phyloP scores from a whole-genome alignment of 345 rosid species.

The Cardamine resedifolia region DNA sequence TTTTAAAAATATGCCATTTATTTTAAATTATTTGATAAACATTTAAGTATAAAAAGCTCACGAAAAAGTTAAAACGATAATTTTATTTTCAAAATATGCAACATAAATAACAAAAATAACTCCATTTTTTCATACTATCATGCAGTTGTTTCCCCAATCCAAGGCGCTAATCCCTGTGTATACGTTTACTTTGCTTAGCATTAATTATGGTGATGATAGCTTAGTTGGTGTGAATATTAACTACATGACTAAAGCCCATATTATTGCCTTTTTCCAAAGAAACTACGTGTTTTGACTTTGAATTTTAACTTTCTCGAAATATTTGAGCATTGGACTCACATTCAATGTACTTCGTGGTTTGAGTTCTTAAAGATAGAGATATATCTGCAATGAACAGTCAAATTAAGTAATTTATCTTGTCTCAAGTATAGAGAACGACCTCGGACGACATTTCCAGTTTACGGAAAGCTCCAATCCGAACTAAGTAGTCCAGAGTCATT shows the following conservation, averaged over 20 bases:
- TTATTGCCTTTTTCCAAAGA: conserved; percentile 6
- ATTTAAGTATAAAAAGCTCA: too few relatives aligned
- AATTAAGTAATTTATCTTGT: neutral
- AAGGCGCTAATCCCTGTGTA: neutral
- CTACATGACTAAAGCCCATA: conserved; percentile 26
- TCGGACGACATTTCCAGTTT: neutral
- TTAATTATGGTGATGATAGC: neutral
- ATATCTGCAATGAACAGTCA: neutral
- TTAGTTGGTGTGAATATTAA: neutral
- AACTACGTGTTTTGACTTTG: conserved; percentile 1
- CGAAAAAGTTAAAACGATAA: too few relatives aligned
- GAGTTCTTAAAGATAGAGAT: neutral
- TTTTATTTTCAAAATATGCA: neutral
- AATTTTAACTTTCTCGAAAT: neutral
- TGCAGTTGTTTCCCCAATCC: neutral
- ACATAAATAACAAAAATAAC: neutral
- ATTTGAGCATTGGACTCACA: neutral
- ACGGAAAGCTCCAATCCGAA: neutral
- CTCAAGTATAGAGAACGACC: neutral
- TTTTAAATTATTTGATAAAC: too few relatives aligned
- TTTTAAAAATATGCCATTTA: too few relatives aligned
- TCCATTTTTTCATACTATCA: neutral
- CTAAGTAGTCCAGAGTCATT: neutral
- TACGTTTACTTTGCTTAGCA: conserved; percentile 15
- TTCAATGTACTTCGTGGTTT: conserved; percentile 1